Evolutionary conservation across 2,329 filamentous ascomycete species (phyloP).

Genomic region (Trichoderma atrobrunneum): DNA sequence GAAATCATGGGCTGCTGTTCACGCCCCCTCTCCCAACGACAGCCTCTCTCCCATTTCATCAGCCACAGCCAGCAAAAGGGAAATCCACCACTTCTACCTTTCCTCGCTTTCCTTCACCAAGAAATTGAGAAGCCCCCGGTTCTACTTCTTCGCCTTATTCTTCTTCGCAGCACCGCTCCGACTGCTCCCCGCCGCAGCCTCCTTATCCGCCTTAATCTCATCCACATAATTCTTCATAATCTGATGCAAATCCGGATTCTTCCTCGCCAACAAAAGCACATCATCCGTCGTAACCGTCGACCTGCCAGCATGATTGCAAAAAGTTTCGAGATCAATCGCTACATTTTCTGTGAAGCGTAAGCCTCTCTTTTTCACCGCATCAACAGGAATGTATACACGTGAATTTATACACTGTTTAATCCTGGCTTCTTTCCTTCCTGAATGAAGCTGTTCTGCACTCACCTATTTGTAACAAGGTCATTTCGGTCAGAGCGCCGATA

Average conservation of each 20-base stretch:
- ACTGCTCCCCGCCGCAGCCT: constrained; percentile 26
- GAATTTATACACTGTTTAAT: background rate
- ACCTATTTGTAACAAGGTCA: constrained; percentile 88
- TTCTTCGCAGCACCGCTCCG: constrained; percentile 38
- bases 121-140: fast-evolving
- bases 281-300: constrained; percentile 80
- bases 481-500: constrained; percentile 79
- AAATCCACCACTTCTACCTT: background rate
- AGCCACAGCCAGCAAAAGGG: background rate
- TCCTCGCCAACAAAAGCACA: constrained; percentile 79
- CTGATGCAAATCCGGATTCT: constrained; percentile 79
- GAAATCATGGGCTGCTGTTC: background rate
- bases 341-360: constrained; percentile 48
- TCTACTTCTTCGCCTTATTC: constrained; percentile 12
- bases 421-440: background rate
- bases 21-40: background rate
- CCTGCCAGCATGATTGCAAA: constrained; percentile 73
- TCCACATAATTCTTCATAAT: constrained; percentile 72
- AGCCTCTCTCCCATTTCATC: background rate
- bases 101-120: background rate
- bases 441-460: background rate
- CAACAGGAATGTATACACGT: background rate
- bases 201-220: constrained; percentile 47
- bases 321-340: constrained; percentile 55
- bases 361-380: background rate